These are phyloP conservation scores for Fusarium sp. DNA, from an alignment of 2,329 filamentous ascomycete genomes.

Conservation along the genomic window DNA sequence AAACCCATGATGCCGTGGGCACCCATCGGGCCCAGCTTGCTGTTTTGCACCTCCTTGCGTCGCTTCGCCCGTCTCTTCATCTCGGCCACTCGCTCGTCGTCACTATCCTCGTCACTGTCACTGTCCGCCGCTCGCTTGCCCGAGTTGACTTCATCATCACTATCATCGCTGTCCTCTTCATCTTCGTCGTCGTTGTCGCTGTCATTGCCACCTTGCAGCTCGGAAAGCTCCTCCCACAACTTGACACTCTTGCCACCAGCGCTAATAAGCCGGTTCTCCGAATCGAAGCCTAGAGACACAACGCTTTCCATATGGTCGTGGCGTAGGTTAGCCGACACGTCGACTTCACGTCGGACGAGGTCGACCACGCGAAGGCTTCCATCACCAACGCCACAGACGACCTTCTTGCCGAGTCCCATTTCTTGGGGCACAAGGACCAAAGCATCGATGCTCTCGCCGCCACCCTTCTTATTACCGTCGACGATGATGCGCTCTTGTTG, in stretches of 20 bases:
- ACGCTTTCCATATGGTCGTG: constrained; percentile 92
- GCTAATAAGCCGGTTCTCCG: constrained; percentile 84
- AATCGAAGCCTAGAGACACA: constrained; percentile 82
- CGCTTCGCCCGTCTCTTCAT: constrained; percentile 57
- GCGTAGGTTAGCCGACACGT: constrained; percentile 64
- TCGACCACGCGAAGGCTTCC: constrained; percentile 80
- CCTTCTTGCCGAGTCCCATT: constrained; percentile 73
- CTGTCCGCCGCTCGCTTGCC: constrained; percentile 59
- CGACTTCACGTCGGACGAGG: constrained; percentile 75
- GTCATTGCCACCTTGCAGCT: constrained; percentile 53
- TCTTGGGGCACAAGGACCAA: constrained; percentile 74
- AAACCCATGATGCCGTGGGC: constrained; percentile 62
- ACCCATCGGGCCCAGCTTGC: constrained; percentile 58
- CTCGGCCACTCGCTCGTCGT: constrained; percentile 47
- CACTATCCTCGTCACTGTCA: constrained; percentile 56
- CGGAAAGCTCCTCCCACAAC: constrained; percentile 86
- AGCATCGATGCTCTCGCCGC: constrained; percentile 82
- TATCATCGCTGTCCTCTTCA: constrained; percentile 55
- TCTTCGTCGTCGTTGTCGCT: constrained; percentile 59
- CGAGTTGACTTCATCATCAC: constrained; percentile 53
- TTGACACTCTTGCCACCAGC: constrained; percentile 87
- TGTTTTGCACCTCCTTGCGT: constrained; percentile 53
- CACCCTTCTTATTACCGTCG: constrained; percentile 62
- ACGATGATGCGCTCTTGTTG: constrained; percentile 89
- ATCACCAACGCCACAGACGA: constrained; percentile 82